A percentile compares a stretch with the other conserved stretches of the same genome.
These are phyloP conservation scores for Phaseolus lunatus DNA, from an alignment of 306 rosid species.

Conservation along the genomic window DNA sequence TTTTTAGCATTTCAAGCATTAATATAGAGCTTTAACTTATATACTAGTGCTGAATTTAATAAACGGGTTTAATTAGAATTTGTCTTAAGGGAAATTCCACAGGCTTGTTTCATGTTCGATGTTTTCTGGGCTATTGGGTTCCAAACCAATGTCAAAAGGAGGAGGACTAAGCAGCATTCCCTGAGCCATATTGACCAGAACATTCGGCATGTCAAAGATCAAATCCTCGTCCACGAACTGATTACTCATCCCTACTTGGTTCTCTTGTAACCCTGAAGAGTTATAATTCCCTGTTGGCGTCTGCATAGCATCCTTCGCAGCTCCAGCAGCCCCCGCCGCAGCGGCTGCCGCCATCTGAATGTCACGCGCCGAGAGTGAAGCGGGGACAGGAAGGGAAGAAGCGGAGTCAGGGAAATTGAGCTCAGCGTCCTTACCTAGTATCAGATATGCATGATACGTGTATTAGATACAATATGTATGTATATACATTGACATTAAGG, in stretches of 20 bases:
- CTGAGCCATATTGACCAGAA: constrained; percentile 77
- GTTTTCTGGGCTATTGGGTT: constrained; percentile 2
- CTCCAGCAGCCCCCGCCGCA: constrained; percentile 81
- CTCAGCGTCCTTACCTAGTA: constrained; percentile 67
- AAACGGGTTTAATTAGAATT: not conserved
- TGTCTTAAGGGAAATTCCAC: constrained; percentile 40
- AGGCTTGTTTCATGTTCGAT: constrained; percentile 39
- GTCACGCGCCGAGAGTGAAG: constrained; percentile 71
- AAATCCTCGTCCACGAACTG: constrained; percentile 82
- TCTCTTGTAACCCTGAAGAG: constrained; percentile 2
- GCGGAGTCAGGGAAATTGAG: constrained; percentile 87
- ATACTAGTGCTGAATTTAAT: not conserved
- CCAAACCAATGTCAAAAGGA: constrained; percentile 53
- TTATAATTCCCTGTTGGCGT: not conserved
- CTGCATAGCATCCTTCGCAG: constrained; percentile 36
- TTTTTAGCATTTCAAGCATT: not conserved
- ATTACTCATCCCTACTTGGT: not conserved
- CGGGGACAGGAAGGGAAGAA: constrained; percentile 77
- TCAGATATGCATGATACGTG: not conserved
- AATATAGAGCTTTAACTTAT: not conserved
- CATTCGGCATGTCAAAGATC: constrained; percentile 88
- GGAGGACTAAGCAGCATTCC: constrained; percentile 97
- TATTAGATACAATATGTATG: not conserved
- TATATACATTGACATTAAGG: no score
- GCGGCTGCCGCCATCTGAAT: constrained; percentile 81